A percentile compares a stretch with the other conserved stretches of the same genome.
Evolutionary conservation across 257 asterid genomes (phyloP).

Genomic region (Rehmannia glutinosa): DNA sequence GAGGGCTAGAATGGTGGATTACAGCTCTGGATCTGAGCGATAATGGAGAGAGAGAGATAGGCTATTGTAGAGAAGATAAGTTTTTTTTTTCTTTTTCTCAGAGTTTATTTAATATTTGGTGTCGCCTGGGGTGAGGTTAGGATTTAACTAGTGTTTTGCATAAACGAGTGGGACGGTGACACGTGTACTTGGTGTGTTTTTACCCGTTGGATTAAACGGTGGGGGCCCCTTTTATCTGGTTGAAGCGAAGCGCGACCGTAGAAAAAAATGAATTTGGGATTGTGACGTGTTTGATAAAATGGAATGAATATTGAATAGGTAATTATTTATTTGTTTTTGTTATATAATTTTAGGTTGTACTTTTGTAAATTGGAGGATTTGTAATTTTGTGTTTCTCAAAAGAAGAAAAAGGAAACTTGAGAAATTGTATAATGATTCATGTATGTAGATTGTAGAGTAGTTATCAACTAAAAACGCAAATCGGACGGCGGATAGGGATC

Average conservation of each 20-base stretch:
- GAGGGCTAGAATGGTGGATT: constrained; percentile 32
- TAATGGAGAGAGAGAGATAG: constrained; percentile 1
- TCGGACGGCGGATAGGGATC: too few relatives aligned
- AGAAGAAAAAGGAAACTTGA: neutral
- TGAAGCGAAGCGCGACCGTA: constrained; percentile 39
- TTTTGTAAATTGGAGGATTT: neutral
- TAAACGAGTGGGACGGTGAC: constrained; percentile 7
- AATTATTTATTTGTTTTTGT: too few relatives aligned
- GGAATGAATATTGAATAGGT: too few relatives aligned
- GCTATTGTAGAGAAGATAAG: constrained; percentile 65
- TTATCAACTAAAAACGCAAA: too few relatives aligned
- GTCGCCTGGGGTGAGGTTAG: constrained; percentile 34
- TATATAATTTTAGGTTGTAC: too few relatives aligned
- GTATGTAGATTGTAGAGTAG: too few relatives aligned
- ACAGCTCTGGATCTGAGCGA: constrained; percentile 37
- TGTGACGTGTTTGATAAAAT: constrained; percentile 18
- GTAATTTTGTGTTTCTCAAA: too few relatives aligned
- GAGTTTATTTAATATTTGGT: constrained; percentile 26
- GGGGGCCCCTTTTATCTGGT: constrained; percentile 38
- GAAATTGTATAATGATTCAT: neutral
- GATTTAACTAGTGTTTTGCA: constrained; percentile 36
- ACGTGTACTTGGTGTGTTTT: constrained; percentile 13
- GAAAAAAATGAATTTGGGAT: constrained; percentile 18
- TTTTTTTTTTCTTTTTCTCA: constrained; percentile 31
- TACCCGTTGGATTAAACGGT: constrained; percentile 32